A percentile compares a stretch with the other conserved stretches of the same genome.
Conservation (phyloP, 345 rosid species). For the Gossypium anomalum region DNA sequence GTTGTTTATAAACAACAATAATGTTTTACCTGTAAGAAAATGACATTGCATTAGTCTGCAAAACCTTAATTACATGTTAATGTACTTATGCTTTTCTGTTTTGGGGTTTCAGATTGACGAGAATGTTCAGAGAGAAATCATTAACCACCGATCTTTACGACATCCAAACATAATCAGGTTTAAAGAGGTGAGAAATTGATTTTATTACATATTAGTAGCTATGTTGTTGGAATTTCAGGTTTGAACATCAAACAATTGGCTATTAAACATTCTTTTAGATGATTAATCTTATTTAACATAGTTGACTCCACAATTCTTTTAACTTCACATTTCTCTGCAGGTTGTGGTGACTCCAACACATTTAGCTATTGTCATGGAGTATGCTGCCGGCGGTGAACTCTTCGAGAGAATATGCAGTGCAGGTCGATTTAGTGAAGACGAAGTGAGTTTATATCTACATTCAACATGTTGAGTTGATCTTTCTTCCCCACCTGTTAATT, state of each 20-base stretch:
- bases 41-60: too few species aligned
- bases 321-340: conserved; percentile 28
- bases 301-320: background rate
- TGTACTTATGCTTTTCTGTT: conserved; percentile 3
- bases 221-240: background rate
- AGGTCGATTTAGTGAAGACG: conserved; percentile 91
- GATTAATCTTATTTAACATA: background rate
- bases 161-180: conserved; percentile 91
- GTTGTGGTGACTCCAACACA: conserved; percentile 75
- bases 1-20: background rate
- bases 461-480: background rate
- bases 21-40: too few species aligned
- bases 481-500: background rate
- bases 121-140: conserved; percentile 93
- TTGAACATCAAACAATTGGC: background rate
- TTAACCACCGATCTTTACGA: conserved; percentile 77
- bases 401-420: conserved; percentile 74
- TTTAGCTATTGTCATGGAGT: conserved; percentile 79
- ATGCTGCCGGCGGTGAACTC: conserved; percentile 91
- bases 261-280: background rate
- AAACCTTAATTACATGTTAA: background rate
- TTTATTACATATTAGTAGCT: background rate
- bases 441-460: conserved; percentile 35
- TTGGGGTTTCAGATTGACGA: conserved; percentile 74
- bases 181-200: conserved; percentile 60